A percentile compares a stretch with the other conserved stretches of the same genome.
phyloP scores from a whole-genome alignment of 1,284 basidiomycete genomes.

The Apiotrichum akiyoshidainum region DNA sequence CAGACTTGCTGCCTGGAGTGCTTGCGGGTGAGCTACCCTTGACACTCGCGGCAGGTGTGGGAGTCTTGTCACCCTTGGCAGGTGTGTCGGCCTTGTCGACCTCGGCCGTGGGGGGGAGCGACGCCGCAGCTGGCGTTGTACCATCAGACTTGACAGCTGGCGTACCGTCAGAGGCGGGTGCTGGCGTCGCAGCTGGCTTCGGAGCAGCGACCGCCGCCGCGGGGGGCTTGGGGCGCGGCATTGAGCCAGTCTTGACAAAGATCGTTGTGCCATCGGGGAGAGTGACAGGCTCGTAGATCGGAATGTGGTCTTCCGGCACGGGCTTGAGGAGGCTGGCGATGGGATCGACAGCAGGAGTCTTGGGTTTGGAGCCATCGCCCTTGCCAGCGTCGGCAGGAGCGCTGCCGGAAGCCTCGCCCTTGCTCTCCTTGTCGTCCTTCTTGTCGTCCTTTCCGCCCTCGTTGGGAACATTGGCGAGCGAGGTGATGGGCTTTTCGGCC shows the following conservation, averaged over 20 bases:
- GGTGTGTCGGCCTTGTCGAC: neutral
- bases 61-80: neutral
- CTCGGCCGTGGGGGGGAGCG: neutral
- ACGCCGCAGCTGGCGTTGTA: neutral
- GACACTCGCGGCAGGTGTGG: neutral
- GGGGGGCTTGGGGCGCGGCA: slow-evolving; percentile 24
- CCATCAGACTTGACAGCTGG: neutral
- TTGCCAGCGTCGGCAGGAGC: neutral
- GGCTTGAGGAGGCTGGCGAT: neutral
- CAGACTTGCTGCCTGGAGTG: too few species aligned
- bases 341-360: neutral
- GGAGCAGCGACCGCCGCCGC: neutral
- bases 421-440: neutral
- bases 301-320: slow-evolving; percentile 5
- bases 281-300: slow-evolving; percentile 28
- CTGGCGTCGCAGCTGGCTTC: neutral
- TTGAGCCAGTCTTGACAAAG: slow-evolving; percentile 20
- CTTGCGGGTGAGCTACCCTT: neutral
- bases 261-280: slow-evolving; percentile 36
- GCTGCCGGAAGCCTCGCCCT: neutral
- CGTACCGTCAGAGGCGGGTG: slow-evolving; percentile 19
- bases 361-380: too few species aligned
- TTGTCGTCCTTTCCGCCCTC: neutral
- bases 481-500: neutral
- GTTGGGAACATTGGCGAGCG: too few species aligned